phyloP scores from a whole-genome alignment of 1,284 basidiomycete species.

The Lentinula novae-zelandiae region DNA sequence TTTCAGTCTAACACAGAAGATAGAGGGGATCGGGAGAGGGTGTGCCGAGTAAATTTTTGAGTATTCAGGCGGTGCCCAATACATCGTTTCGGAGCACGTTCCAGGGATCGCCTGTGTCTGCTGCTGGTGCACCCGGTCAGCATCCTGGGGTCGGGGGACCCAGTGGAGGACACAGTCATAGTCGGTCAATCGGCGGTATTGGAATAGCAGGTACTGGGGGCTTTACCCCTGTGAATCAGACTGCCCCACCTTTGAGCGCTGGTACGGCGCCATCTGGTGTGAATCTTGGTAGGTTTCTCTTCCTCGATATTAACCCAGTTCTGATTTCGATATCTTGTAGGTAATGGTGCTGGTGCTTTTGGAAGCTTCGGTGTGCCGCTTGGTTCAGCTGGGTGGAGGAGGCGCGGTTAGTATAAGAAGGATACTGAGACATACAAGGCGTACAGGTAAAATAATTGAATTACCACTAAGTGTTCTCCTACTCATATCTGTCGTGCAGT shows the following conservation, averaged over 20 bases:
- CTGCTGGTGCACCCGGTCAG: background rate
- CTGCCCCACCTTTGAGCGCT: slow-evolving; percentile 23
- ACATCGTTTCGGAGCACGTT: slow-evolving; percentile 66
- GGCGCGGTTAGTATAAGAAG: background rate
- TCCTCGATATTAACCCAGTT: background rate
- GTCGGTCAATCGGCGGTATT: slow-evolving; percentile 9
- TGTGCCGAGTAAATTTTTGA: slow-evolving; percentile 71
- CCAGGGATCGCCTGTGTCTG: slow-evolving; percentile 19
- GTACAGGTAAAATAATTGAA: too few relatives aligned
- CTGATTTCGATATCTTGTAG: background rate
- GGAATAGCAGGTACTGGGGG: background rate
- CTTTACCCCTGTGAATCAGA: slow-evolving; percentile 22
- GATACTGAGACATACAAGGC: background rate
- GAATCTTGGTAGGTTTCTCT: too few relatives aligned
- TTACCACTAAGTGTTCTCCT: too few relatives aligned
- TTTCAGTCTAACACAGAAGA: slow-evolving; percentile 76
- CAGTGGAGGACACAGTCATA: slow-evolving; percentile 8
- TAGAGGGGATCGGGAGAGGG: slow-evolving; percentile 47
- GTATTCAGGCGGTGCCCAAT: slow-evolving; percentile 66
- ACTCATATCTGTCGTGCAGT: too few relatives aligned
- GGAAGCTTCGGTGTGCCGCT: slow-evolving; percentile 46
- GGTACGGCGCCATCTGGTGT: background rate
- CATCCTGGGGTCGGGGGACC: background rate
- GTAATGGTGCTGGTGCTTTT: slow-evolving; percentile 34
- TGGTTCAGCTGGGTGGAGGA: slow-evolving; percentile 22